Evolutionary conservation across 139 green algal genomes (phyloP).

Genomic region (Astrephomene gubernaculifera): DNA sequence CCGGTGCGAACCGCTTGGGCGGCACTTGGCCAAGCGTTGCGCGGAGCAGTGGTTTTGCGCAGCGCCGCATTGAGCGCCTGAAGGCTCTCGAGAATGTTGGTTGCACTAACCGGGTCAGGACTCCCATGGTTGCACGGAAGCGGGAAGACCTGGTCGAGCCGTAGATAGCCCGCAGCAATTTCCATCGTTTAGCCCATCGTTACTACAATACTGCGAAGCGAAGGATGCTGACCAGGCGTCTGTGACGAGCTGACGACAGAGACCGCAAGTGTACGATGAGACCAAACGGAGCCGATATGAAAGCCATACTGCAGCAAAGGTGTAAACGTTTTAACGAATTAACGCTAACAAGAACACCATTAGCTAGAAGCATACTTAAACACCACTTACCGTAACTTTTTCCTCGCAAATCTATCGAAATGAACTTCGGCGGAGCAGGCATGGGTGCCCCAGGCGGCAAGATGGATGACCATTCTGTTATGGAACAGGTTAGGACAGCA

Average conservation of each 20-base stretch:
- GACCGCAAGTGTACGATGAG: neutral
- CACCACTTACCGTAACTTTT: too few relatives aligned
- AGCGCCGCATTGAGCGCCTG: too few relatives aligned
- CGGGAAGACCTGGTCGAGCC: conserved; percentile 22
- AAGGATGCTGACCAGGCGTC: neutral
- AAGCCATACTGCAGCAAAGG: too few relatives aligned
- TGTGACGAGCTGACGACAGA: too few relatives aligned
- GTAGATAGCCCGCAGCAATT: neutral
- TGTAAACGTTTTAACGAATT: too few relatives aligned
- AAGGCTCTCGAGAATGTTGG: conserved; percentile 9
- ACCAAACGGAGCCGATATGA: neutral
- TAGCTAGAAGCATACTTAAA: too few relatives aligned
- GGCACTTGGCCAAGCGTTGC: too few relatives aligned
- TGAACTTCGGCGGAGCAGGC: conserved; percentile 27
- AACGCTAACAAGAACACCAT: too few relatives aligned
- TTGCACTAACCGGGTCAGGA: neutral
- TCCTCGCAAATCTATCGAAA: too few relatives aligned
- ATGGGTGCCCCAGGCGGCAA: conserved; percentile 13
- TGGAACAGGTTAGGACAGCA: conserved; percentile 33
- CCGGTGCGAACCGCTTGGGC: too few relatives aligned
- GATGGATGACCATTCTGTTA: conserved; percentile 24
- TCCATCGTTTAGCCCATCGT: conserved; percentile 1
- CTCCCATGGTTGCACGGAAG: neutral
- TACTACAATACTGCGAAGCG: neutral
- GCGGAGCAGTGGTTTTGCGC: too few relatives aligned